Evolutionary conservation across 768 basidiomycete genomes (phyloP).

Genomic region (Lactifluus volemus): DNA sequence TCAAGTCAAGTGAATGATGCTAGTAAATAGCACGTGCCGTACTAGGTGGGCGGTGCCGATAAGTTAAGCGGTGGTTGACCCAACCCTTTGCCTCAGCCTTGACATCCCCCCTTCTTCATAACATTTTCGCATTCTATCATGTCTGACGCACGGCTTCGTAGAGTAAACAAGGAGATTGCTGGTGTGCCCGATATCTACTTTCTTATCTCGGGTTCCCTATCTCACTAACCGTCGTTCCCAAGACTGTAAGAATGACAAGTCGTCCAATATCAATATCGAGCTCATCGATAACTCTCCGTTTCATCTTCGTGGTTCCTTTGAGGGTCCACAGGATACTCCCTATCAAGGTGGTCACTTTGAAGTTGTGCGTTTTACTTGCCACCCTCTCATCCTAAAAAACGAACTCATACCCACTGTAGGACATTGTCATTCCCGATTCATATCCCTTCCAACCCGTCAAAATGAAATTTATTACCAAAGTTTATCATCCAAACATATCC

Average conservation of each 20-base stretch:
- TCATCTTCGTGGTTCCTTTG: constrained; percentile 86
- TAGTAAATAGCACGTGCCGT: too few relatives aligned
- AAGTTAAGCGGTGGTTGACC: neutral
- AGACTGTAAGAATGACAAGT: constrained; percentile 96
- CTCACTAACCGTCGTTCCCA: neutral
- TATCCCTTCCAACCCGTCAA: constrained; percentile 93
- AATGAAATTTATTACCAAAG: constrained; percentile 97
- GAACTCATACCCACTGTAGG: constrained; percentile 37
- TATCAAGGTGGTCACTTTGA: constrained; percentile 89
- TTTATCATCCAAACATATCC: constrained; percentile 94
- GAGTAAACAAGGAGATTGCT: constrained; percentile 91
- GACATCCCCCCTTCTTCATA: neutral
- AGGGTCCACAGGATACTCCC: constrained; percentile 87
- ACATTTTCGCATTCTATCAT: neutral
- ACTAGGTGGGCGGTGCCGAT: too few relatives aligned
- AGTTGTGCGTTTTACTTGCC: constrained; percentile 50
- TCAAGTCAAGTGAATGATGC: too few relatives aligned
- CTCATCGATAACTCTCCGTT: constrained; percentile 85
- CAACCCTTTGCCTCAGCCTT: constrained; percentile 10
- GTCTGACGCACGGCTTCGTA: constrained; percentile 70
- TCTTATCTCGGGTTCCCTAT: neutral
- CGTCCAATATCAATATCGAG: constrained; percentile 77
- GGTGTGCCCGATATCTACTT: constrained; percentile 36
- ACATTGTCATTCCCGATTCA: constrained; percentile 87
- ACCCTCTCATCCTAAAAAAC: neutral